phyloP scores from a whole-genome alignment of 306 rosid genomes.

The Quercus mongolica region DNA sequence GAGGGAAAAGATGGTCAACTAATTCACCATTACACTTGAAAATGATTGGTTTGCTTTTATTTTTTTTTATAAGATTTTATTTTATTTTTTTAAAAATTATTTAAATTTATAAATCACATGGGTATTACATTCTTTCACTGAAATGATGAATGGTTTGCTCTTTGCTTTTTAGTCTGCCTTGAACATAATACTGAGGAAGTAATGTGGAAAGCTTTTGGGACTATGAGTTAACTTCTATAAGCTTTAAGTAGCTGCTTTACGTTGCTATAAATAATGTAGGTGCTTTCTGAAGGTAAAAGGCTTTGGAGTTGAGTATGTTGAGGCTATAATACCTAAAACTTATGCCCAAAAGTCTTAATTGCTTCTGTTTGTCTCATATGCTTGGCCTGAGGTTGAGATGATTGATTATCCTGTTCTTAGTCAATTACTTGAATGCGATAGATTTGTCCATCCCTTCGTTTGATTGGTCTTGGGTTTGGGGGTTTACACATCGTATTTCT shows the following conservation, averaged over 20 bases:
- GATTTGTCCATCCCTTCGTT: neutral
- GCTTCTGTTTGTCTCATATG: neutral
- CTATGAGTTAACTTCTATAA: neutral
- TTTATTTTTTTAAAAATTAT: neutral
- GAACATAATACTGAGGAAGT: neutral
- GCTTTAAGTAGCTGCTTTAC: neutral
- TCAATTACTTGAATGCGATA: neutral
- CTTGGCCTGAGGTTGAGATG: neutral
- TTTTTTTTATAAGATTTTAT: neutral
- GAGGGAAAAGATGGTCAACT: no score
- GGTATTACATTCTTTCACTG: neutral
- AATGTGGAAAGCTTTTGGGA: neutral
- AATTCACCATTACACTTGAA: no score
- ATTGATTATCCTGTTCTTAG: neutral
- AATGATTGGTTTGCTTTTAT: no score
- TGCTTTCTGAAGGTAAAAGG: neutral
- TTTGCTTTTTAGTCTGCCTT: neutral
- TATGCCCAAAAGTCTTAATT: neutral
- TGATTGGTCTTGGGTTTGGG: no score
- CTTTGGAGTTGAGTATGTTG: neutral
- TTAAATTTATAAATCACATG: neutral
- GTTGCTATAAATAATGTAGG: neutral
- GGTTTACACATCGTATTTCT: no score
- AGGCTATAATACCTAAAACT: neutral
- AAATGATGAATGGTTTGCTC: neutral